Conservation (phyloP, 2,329 filamentous ascomycete species). For the Phyllosticta paracitricarpa region DNA sequence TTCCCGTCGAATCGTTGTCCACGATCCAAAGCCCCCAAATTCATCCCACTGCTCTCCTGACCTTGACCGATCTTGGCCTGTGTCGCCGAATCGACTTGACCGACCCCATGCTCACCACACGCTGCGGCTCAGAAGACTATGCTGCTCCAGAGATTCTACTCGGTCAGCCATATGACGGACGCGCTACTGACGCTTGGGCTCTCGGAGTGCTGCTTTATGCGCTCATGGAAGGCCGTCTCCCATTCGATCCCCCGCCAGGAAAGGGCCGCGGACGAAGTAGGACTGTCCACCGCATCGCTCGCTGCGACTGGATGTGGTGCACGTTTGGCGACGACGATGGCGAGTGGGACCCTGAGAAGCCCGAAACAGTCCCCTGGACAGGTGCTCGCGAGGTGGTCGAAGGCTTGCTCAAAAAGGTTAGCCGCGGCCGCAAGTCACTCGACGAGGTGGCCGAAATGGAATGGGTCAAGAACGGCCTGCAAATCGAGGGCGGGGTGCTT, state of each 20-base stretch:
- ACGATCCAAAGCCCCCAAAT: constrained; percentile 56
- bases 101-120: constrained; percentile 80
- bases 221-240: constrained; percentile 81
- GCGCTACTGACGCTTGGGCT: constrained; percentile 88
- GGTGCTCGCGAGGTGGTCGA: constrained; percentile 78
- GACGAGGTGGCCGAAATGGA: constrained; percentile 59
- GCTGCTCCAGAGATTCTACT: constrained; percentile 93
- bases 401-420: constrained; percentile 70
- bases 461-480: constrained; percentile 70
- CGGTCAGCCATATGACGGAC: constrained; percentile 88
- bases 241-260: constrained; percentile 81
- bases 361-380: constrained; percentile 54
- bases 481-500: constrained; percentile 48
- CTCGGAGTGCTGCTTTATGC: constrained; percentile 89
- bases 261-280: constrained; percentile 62
- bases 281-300: constrained; percentile 86
- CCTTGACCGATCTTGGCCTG: constrained; percentile 83
- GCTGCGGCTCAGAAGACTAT: constrained; percentile 95
- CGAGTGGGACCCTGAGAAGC: constrained; percentile 67
- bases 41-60: constrained; percentile 75
- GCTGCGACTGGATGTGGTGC: constrained; percentile 93
- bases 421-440: constrained; percentile 62
- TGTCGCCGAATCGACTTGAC: constrained; percentile 71
- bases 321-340: constrained; percentile 75
- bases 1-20: constrained; percentile 59